Conservation (phyloP, 352 stramenopile species). For the Globisporangium orthogonon region DNA sequence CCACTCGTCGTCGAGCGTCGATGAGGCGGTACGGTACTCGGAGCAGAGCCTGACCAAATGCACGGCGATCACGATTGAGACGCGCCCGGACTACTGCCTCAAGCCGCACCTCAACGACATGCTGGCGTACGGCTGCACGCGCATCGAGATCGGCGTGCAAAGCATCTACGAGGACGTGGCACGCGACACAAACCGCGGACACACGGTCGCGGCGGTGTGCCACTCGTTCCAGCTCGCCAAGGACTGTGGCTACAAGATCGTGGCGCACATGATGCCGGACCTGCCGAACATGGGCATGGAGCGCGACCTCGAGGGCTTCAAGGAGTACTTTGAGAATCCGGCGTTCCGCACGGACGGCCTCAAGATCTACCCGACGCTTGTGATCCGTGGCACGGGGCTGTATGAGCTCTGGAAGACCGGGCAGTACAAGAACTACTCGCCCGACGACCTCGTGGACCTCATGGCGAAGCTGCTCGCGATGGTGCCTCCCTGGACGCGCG, state of each 20-base stretch:
- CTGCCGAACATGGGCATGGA: conserved; percentile 97
- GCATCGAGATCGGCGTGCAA: conserved; percentile 97
- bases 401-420: conserved; percentile 98
- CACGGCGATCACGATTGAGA: conserved; percentile 97
- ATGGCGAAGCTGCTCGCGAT: conserved; percentile 91
- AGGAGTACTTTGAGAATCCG: conserved; percentile 96
- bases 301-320: conserved; percentile 93
- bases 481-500: conserved; percentile 93
- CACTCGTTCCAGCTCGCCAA: conserved; percentile 81
- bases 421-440: conserved; percentile 86
- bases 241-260: conserved; percentile 97
- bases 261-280: conserved; percentile 98
- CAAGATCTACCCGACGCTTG: conserved; percentile 96
- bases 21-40: conserved; percentile 92
- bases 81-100: conserved; percentile 95
- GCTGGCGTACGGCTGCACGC: conserved; percentile 94
- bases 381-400: conserved; percentile 94
- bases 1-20: conserved; percentile 86
- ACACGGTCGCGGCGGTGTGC: conserved; percentile 91
- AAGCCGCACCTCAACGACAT: conserved; percentile 96
- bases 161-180: conserved; percentile 94
- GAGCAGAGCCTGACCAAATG: conserved; percentile 85
- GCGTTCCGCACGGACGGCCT: conserved; percentile 93
- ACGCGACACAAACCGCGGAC: conserved; percentile 90
- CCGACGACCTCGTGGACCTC: conserved; percentile 86